Conservation (phyloP, 108 stramenopile genomes). For the Stephanodiscus minutulus region DNA sequence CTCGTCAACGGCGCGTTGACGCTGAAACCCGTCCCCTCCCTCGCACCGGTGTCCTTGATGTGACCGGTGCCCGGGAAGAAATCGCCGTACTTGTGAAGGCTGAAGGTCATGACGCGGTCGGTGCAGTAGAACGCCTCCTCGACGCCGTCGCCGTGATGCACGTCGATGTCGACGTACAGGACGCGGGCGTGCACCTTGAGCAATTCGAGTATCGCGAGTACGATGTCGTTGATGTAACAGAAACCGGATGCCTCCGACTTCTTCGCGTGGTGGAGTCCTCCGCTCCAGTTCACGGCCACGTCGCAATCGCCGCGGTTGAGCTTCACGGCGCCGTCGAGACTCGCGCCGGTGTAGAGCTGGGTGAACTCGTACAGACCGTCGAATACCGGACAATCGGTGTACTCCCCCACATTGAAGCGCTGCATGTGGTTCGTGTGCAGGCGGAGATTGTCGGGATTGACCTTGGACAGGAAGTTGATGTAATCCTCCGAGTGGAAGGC, state of each 20-base stretch:
- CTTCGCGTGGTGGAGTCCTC: constrained; percentile 99
- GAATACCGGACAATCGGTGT: constrained; percentile 99
- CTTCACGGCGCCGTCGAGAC: constrained; percentile 95
- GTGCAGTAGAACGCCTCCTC: constrained; percentile 99
- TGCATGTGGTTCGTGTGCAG: constrained; percentile 75
- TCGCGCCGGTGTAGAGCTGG: constrained; percentile 93
- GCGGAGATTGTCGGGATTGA: constrained; percentile 92
- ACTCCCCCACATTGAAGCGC: constrained; percentile 95
- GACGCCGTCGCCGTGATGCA: constrained; percentile 99
- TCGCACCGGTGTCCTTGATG: constrained; percentile 94
- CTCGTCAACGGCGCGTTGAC: constrained; percentile 97
- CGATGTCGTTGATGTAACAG: constrained; percentile 99
- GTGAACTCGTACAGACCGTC: constrained; percentile 98
- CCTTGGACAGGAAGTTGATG: constrained; percentile 88
- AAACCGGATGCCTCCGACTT: constrained; percentile 96
- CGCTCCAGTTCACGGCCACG: constrained; percentile 98
- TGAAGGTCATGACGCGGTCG: constrained; percentile 99
- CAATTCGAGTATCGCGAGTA: constrained; percentile 98
- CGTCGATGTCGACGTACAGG: constrained; percentile 99
- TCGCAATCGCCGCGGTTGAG: constrained; percentile 93
- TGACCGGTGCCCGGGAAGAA: constrained; percentile 99
- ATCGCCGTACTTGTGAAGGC: constrained; percentile 99
- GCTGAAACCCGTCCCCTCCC: constrained; percentile 91
- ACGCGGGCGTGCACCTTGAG: constrained; percentile 98
- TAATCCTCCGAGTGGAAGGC: constrained; percentile 97